Conservation (phyloP, 176 grass and related monocot genomes). For the Oryza rufipogon region DNA sequence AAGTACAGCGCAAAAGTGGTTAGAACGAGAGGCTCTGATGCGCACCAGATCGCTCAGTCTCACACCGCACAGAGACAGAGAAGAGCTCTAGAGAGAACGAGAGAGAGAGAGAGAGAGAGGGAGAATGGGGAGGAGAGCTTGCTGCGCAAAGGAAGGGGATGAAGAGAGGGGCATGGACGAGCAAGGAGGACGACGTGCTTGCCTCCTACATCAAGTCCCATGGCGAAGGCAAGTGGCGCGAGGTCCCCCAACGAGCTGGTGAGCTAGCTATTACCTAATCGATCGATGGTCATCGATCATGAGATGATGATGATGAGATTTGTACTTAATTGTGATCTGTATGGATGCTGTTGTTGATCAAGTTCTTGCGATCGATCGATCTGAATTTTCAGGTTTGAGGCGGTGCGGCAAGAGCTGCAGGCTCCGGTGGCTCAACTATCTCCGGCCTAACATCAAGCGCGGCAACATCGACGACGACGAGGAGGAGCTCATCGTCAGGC, state of each 20-base stretch:
- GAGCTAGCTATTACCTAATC: background rate
- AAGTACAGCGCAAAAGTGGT: background rate
- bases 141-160: conserved; percentile 76
- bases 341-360: background rate
- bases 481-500: conserved; percentile 86
- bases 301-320: too few relatives aligned
- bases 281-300: background rate
- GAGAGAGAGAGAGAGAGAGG: background rate
- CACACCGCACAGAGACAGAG: background rate
- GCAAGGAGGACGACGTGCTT: conserved; percentile 61
- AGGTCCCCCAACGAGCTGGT: conserved; percentile 73
- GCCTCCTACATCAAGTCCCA: conserved; percentile 68
- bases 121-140: conserved; percentile 70
- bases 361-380: background rate
- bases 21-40: background rate
- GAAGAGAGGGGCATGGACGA: conserved; percentile 78
- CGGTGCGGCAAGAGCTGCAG: conserved; percentile 90
- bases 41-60: too few relatives aligned
- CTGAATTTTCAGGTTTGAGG: conserved; percentile 47
- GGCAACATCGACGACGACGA: conserved; percentile 84
- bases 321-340: background rate
- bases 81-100: too few relatives aligned
- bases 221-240: conserved; percentile 78
- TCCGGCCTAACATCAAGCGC: conserved; percentile 77
- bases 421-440: conserved; percentile 84